Evolutionary conservation across 2,329 filamentous ascomycete genomes (phyloP), one percentile per base, ranked within the genome.

Genomic region (Sodiomyces alkalinus): DNA sequence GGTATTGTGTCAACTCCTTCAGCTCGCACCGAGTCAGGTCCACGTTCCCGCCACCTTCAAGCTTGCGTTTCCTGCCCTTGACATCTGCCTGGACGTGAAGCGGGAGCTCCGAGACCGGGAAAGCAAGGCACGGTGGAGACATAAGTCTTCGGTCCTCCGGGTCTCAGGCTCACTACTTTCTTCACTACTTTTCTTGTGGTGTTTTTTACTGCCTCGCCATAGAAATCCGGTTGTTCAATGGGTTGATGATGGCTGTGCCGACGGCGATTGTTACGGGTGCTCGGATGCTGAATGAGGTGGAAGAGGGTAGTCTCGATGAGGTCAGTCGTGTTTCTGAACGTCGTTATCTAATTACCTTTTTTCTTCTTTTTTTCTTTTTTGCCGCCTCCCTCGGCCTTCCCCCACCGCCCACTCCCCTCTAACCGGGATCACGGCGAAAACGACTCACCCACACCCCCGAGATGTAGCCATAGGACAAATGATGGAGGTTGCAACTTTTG

Each of bases 1-100:
- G 58, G 48, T 72, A 75, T 52, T 76, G 71, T 46, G 69, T 41
- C 56, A 76, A 60, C 41, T 60, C 55, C 32, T 71, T 45, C 32
- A 75, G 54, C 43, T 68, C 59, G 48, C 72, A 76, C 23, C 54
- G 53, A 12, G 54, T 51, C 26, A 76, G 52, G 30, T 74, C 59
- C 35, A 74, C 52, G 26, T 55, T 36, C 39, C 40, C 38, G 17
- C 39, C 35, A 35, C 33, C 43, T 18, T 48, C 51, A 19, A 56
- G 51, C 46, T 74, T 74, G 35, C 67, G 64, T 31, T 62, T 62
- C 28, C 60, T 62, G 6, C 64, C 64, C 20, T 57, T 52, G 11
- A 46, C 44, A 29, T 61, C 56, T 18, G 53, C 36, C 40, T 74
- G 70, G 26, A 67, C 48, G 26, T 56, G 56, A 20, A 52, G 39